A percentile compares a stretch with the other conserved stretches of the same genome.
phyloP scores from a whole-genome alignment of 2,329 filamentous ascomycete species.

The Aspergillus fructus region DNA sequence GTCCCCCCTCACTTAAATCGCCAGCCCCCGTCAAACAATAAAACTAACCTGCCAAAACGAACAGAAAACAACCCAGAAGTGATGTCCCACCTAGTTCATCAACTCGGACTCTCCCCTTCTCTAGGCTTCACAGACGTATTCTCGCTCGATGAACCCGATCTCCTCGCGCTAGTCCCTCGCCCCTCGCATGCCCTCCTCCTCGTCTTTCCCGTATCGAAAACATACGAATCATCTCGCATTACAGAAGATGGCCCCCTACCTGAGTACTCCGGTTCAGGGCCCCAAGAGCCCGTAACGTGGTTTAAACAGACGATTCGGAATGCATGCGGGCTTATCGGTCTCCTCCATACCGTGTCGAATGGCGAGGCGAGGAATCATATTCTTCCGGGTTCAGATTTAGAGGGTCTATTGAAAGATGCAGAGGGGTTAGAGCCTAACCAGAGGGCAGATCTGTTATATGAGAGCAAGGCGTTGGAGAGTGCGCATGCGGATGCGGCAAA shows the following conservation, averaged over 20 bases:
- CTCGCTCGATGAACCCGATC: constrained; percentile 79
- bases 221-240: constrained; percentile 74
- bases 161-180: constrained; percentile 83
- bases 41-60: constrained; percentile 4
- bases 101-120: constrained; percentile 75
- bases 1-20: not conserved
- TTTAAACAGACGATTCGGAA: constrained; percentile 94
- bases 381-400: constrained; percentile 46
- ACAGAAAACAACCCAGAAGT: constrained; percentile 78
- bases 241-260: constrained; percentile 66
- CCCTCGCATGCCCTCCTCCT: constrained; percentile 86
- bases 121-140: constrained; percentile 88
- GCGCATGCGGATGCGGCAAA: constrained; percentile 78
- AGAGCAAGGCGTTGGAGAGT: constrained; percentile 69
- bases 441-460: constrained; percentile 74
- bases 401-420: constrained; percentile 66
- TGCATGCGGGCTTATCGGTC: constrained; percentile 85
- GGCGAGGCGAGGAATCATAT: constrained; percentile 67
- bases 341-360: constrained; percentile 81
- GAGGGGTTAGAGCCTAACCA: constrained; percentile 65
- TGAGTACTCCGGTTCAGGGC: constrained; percentile 68
- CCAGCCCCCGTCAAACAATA: not conserved
- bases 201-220: constrained; percentile 79
- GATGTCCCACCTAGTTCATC: constrained; percentile 78
- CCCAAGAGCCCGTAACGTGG: constrained; percentile 78